A percentile compares a stretch with the other conserved stretches of the same genome.
Evolutionary conservation across 306 rosid genomes (phyloP).

Genomic region (Mucuna pruriens): DNA sequence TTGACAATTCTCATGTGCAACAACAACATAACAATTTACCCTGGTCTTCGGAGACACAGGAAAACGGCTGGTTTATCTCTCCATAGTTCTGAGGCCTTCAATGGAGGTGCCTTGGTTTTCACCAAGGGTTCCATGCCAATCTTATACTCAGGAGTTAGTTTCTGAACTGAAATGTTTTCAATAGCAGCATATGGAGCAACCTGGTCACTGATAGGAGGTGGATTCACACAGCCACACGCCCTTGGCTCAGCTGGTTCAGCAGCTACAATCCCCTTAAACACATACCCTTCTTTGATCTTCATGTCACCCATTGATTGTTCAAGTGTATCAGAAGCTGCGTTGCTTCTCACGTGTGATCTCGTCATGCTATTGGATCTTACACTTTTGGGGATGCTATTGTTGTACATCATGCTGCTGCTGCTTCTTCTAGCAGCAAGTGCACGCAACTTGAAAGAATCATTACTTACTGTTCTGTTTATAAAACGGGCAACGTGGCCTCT

Average conservation of each 20-base stretch:
- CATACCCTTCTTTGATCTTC: constrained; percentile 71
- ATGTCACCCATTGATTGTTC: constrained; percentile 59
- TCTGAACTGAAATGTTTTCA: constrained; percentile 76
- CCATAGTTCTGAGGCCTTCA: constrained; percentile 85
- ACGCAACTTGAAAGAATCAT: constrained; percentile 41
- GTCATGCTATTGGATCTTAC: constrained; percentile 36
- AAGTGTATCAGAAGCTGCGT: constrained; percentile 43
- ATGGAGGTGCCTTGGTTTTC: constrained; percentile 77
- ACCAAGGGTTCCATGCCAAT: constrained; percentile 82
- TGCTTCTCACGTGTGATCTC: constrained; percentile 41
- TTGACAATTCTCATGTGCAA: neutral
- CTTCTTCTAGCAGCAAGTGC: constrained; percentile 45
- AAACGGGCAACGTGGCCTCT: constrained; percentile 93
- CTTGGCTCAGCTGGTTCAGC: constrained; percentile 72
- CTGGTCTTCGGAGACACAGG: constrained; percentile 88
- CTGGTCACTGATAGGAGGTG: constrained; percentile 64
- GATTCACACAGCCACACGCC: constrained; percentile 75
- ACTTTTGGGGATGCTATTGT: constrained; percentile 54
- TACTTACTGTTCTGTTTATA: constrained; percentile 51
- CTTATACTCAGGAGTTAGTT: constrained; percentile 80
- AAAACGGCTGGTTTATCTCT: constrained; percentile 68
- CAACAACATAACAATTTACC: constrained; percentile 55
- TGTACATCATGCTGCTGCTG: too few species aligned
- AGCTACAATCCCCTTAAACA: constrained; percentile 83
- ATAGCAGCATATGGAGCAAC: constrained; percentile 68